These are phyloP conservation scores for Lentinula detonsa DNA, from an alignment of 768 basidiomycete species.

Conservation along the genomic window DNA sequence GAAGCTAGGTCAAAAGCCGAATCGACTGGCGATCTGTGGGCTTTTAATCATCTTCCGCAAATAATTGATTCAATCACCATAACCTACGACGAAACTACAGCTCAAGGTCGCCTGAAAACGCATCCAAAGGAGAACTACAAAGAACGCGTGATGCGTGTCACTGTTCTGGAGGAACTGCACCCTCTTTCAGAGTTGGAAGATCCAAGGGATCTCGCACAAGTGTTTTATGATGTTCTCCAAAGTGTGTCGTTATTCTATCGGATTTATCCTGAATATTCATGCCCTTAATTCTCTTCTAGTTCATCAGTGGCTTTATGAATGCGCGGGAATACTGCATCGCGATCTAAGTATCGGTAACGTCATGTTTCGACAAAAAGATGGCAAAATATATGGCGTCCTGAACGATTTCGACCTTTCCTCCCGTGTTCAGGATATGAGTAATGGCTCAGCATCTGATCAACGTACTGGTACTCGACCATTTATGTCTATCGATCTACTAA, in stretches of 20 bases:
- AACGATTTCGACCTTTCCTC: slow-evolving; percentile 10
- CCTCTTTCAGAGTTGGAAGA: no score
- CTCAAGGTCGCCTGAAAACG: no score
- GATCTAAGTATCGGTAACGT: slow-evolving; percentile 12
- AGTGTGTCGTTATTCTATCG: neutral
- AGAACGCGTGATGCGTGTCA: no score
- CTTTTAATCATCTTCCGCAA: no score
- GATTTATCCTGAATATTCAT: neutral
- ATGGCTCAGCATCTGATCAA: neutral
- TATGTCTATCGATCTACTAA: neutral
- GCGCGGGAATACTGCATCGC: slow-evolving; percentile 8
- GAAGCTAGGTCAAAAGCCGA: no score
- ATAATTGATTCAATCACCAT: no score
- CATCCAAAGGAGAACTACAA: no score
- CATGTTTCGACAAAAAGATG: slow-evolving; percentile 10
- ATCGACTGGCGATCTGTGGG: no score
- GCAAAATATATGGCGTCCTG: slow-evolving; percentile 8
- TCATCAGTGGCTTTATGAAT: slow-evolving; percentile 6
- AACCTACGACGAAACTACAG: no score
- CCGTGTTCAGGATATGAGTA: neutral
- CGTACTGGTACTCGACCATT: slow-evolving; percentile 4
- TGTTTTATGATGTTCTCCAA: no score
- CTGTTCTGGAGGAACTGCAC: no score
- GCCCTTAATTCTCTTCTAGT: neutral
- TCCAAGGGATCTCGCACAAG: no score